Evolutionary conservation across 148 eudicot species (phyloP).

Genomic region (Camellia sinensis): DNA sequence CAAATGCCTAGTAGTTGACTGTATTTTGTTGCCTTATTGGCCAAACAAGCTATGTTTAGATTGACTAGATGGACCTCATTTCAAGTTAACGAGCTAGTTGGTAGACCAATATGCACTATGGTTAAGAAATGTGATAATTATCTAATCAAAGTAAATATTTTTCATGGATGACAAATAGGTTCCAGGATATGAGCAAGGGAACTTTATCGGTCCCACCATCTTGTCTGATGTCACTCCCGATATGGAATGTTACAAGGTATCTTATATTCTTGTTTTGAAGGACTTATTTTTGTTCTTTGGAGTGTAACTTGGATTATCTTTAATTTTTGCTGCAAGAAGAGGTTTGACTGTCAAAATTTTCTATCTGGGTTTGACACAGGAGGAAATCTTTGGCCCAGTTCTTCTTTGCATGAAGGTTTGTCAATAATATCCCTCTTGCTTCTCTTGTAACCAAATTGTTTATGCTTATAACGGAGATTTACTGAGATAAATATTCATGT

Average conservation of each 20-base stretch:
- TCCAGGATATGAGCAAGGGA: constrained; percentile 90
- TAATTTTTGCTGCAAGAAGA: not conserved
- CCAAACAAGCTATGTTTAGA: not conserved
- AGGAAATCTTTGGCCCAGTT: constrained; percentile 98
- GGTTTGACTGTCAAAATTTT: not conserved
- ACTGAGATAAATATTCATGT: not conserved
- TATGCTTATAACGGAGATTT: not conserved
- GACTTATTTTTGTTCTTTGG: not conserved
- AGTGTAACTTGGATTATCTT: not conserved
- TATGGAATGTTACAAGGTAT: constrained; percentile 98
- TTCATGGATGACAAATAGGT: constrained; percentile 46
- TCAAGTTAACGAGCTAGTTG: not conserved
- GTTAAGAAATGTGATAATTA: not conserved
- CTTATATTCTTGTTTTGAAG: not conserved
- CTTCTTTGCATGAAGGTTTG: constrained; percentile 92
- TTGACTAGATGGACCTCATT: constrained; percentile 3
- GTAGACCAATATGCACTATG: not conserved
- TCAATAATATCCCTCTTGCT: constrained; percentile 11
- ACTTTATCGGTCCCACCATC: constrained; percentile 91
- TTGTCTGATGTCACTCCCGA: constrained; percentile 78
- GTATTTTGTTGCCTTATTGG: not conserved
- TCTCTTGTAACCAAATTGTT: not conserved
- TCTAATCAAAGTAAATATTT: not conserved
- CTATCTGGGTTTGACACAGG: constrained; percentile 43
- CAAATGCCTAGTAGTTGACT: not conserved